Conservation (phyloP, 2,329 filamentous ascomycete species). For the Cordyceps cateniannulata region DNA sequence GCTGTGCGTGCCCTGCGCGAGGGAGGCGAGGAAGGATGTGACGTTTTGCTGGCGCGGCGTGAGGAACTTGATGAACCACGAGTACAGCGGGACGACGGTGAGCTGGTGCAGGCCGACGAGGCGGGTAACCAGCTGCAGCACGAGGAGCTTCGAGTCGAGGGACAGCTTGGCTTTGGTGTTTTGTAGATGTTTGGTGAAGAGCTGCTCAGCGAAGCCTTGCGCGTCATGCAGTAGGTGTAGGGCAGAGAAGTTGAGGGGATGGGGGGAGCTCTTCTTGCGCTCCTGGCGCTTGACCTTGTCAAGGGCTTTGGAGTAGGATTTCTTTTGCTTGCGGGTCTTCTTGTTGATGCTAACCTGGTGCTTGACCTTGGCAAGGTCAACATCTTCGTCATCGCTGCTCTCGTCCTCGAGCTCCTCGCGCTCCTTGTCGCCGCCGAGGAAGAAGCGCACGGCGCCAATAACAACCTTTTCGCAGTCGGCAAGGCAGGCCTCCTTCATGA, state of each 20-base stretch:
- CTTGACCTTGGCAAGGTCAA: conserved; percentile 73
- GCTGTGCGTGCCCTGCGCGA: conserved; percentile 87
- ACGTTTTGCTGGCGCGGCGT: conserved; percentile 84
- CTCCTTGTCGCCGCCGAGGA: conserved; percentile 93
- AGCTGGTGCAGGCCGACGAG: conserved; percentile 90
- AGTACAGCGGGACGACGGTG: conserved; percentile 84
- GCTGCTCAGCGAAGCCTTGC: conserved; percentile 82
- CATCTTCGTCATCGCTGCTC: conserved; percentile 65
- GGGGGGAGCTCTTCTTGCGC: conserved; percentile 79
- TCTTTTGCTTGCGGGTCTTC: conserved; percentile 84
- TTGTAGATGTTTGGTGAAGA: conserved; percentile 89
- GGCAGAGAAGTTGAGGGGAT: conserved; percentile 91
- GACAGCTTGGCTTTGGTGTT: conserved; percentile 78
- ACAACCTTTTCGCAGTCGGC: conserved; percentile 92
- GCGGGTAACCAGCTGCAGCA: conserved; percentile 83
- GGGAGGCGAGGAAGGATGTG: conserved; percentile 84
- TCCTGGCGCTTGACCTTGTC: conserved; percentile 77
- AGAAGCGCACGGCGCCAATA: conserved; percentile 82
- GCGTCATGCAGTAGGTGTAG: conserved; percentile 90
- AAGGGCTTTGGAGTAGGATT: conserved; percentile 71
- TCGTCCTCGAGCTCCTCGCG: conserved; percentile 89
- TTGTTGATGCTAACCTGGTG: conserved; percentile 92
- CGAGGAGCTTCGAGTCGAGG: conserved; percentile 82
- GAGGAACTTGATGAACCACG: conserved; percentile 90
- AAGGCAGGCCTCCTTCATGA: conserved; percentile 91